These are phyloP conservation scores for Cyathus striatus DNA, from an alignment of 768 basidiomycete genomes.

Conservation along the genomic window DNA sequence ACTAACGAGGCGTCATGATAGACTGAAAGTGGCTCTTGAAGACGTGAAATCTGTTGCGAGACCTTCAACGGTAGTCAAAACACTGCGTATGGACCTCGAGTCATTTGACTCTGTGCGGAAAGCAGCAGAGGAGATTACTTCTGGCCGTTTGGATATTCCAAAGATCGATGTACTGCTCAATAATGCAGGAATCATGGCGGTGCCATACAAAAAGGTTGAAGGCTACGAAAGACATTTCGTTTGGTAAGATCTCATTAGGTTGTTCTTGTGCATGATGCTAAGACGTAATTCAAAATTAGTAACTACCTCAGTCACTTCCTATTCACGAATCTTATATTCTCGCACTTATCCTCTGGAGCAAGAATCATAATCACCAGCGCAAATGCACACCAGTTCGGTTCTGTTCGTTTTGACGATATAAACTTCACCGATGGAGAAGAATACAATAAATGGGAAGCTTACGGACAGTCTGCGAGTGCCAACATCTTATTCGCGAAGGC, in stretches of 20 bases:
- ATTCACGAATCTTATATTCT: neutral
- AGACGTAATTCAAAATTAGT: neutral
- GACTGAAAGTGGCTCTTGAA: neutral
- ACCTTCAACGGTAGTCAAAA: neutral
- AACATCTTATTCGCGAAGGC: neutral
- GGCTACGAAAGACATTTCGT: neutral
- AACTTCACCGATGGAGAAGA: neutral
- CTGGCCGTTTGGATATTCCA: no score
- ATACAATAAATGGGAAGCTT: neutral
- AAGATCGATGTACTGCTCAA: neutral
- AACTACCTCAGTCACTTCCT: neutral
- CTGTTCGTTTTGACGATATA: neutral
- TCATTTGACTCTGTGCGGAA: neutral
- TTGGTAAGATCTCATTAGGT: neutral
- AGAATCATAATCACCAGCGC: neutral
- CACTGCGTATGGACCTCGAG: neutral
- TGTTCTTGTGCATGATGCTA: neutral
- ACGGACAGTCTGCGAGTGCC: neutral
- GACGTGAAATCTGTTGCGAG: neutral
- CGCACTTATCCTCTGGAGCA: neutral
- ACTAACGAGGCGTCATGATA: neutral
- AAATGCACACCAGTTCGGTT: neutral
- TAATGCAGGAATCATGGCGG: neutral
- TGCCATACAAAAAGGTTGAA: neutral
- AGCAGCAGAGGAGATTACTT: neutral